Evolutionary conservation across 768 basidiomycete species (phyloP).

Genomic region (Suillus weaverae): DNA sequence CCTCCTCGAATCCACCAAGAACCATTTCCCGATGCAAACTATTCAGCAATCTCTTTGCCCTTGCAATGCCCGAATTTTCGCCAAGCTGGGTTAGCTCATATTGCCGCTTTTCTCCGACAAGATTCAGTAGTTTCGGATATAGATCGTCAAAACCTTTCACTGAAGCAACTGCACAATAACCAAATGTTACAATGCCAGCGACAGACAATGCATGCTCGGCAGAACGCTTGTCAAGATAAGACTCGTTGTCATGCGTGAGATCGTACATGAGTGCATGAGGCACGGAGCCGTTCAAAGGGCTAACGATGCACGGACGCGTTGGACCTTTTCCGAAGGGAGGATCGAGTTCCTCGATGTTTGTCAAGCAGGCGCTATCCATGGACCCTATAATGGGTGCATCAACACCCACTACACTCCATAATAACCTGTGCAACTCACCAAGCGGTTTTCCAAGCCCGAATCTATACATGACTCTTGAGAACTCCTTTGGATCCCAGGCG

Average conservation of each 20-base stretch:
- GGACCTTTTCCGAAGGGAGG: conserved; percentile 85
- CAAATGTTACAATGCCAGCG: conserved; percentile 90
- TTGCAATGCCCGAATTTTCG: conserved; percentile 56
- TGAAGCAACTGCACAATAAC: conserved; percentile 83
- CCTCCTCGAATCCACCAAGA: conserved; percentile 82
- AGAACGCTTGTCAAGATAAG: conserved; percentile 83
- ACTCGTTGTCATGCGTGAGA: conserved; percentile 96
- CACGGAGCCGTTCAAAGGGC: conserved; percentile 77
- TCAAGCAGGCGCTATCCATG: conserved; percentile 89
- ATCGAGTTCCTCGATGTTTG: conserved; percentile 70
- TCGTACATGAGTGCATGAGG: conserved; percentile 97
- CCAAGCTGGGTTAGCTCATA: conserved; percentile 71
- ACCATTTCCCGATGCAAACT: conserved; percentile 91
- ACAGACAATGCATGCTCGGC: conserved; percentile 96
- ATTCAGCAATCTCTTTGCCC: conserved; percentile 74
- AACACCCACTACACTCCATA: neutral
- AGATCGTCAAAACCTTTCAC: conserved; percentile 98
- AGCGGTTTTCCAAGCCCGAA: conserved; percentile 93
- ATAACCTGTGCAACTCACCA: conserved; percentile 45
- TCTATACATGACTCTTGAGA: conserved; percentile 84
- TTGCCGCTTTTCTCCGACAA: conserved; percentile 79
- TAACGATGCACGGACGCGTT: conserved; percentile 68
- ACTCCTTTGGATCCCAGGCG: conserved; percentile 84
- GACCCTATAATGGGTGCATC: conserved; percentile 54
- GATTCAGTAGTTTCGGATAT: conserved; percentile 89